These are phyloP conservation scores for Aspergillus sp. DNA, from an alignment of 2,329 filamentous ascomycete genomes.

Conservation along the genomic window DNA sequence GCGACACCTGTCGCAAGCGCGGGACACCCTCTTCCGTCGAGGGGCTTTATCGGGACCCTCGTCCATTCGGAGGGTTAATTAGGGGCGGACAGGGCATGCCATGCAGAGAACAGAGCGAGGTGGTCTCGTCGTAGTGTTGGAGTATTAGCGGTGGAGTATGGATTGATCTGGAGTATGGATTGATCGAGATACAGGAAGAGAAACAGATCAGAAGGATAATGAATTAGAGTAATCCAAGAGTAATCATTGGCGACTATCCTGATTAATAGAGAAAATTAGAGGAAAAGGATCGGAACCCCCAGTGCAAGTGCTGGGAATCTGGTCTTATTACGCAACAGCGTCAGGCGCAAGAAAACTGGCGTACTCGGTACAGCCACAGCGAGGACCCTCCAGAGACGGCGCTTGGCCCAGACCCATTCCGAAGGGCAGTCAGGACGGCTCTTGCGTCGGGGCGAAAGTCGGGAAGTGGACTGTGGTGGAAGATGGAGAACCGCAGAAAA, in stretches of 20 bases:
- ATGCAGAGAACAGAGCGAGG: slow-evolving; percentile 17
- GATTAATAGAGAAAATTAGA: no score
- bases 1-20: slow-evolving; percentile 47
- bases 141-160: background rate
- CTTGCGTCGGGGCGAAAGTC: slow-evolving; percentile 18
- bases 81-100: slow-evolving; percentile 22
- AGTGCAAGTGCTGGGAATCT: no score
- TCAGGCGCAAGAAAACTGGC: no score
- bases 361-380: slow-evolving; percentile 4
- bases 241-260: background rate
- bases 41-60: slow-evolving; percentile 39
- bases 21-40: slow-evolving; percentile 46
- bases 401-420: slow-evolving; percentile 16
- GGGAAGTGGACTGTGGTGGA: slow-evolving; percentile 15
- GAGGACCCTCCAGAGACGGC: background rate
- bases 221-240: background rate
- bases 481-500: background rate
- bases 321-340: no score
- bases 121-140: background rate
- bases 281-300: no score
- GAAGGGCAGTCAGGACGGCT: slow-evolving; percentile 14
- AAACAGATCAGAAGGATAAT: no score
- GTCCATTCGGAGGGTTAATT: slow-evolving; percentile 34
- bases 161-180: background rate
- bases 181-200: no score